Conservation (phyloP, 108 stramenopile species). For the Parmales sp. region DNA sequence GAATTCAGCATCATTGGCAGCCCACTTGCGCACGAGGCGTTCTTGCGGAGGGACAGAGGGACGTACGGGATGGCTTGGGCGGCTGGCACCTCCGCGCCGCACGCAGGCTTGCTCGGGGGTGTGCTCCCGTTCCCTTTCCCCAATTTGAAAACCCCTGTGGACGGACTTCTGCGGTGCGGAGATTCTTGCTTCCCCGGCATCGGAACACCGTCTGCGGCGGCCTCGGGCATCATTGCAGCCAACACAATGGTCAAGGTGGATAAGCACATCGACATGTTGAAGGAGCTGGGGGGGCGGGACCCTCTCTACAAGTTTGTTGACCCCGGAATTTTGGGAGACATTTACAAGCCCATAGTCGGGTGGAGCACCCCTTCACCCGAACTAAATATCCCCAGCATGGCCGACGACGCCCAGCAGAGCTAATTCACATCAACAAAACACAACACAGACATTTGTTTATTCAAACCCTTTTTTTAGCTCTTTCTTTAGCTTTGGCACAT, state of each 20-base stretch:
- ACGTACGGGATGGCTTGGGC: slow-evolving; percentile 92
- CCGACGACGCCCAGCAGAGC: no score
- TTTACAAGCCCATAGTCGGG: slow-evolving; percentile 68
- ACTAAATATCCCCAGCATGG: no score
- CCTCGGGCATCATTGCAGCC: slow-evolving; percentile 77
- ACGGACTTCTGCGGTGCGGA: slow-evolving; percentile 75
- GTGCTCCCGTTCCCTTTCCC: slow-evolving; percentile 78
- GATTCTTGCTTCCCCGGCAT: slow-evolving; percentile 91
- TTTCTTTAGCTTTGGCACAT: no score
- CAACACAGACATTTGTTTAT: no score
- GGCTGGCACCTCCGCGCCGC: slow-evolving; percentile 78
- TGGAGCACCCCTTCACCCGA: slow-evolving; percentile 69
- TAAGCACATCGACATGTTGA: slow-evolving; percentile 65
- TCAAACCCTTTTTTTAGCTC: no score
- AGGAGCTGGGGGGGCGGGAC: slow-evolving; percentile 59
- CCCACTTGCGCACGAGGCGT: slow-evolving; percentile 87
- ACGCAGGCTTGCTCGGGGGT: slow-evolving; percentile 60
- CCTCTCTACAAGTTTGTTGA: slow-evolving; percentile 80
- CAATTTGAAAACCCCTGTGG: slow-evolving; percentile 79
- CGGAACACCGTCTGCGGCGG: slow-evolving; percentile 87
- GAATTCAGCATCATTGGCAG: slow-evolving; percentile 86
- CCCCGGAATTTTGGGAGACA: slow-evolving; percentile 59
- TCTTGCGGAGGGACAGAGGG: slow-evolving; percentile 76
- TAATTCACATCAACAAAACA: no score
- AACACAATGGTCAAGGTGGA: slow-evolving; percentile 72